Conservation (phyloP, 352 stramenopile genomes). For the Globisporangium uncinulatum region DNA sequence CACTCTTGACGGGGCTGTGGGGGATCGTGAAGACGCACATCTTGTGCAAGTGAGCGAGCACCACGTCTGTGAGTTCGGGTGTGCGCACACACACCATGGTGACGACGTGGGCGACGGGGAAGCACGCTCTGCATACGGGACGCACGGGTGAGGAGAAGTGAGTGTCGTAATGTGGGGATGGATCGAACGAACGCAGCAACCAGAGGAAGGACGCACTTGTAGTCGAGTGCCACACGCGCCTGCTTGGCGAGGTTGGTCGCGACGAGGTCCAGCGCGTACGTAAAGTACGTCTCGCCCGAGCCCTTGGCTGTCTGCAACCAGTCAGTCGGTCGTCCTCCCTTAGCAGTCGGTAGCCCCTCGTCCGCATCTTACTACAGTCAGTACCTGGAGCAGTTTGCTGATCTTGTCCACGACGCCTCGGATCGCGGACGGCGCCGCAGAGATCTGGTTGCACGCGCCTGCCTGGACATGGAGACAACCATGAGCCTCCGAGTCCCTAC, state of each 20-base stretch:
- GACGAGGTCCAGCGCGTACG: slow-evolving; percentile 67
- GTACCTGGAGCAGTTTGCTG: slow-evolving; percentile 49
- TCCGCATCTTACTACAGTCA: too few relatives aligned
- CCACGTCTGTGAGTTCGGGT: slow-evolving; percentile 61
- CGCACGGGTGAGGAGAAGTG: not conserved
- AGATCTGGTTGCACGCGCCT: slow-evolving; percentile 80
- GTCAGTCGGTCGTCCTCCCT: not conserved
- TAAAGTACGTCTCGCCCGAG: slow-evolving; percentile 55
- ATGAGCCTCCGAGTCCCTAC: not conserved
- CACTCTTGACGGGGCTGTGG: slow-evolving; percentile 47
- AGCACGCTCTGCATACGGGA: slow-evolving; percentile 40
- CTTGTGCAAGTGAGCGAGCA: slow-evolving; percentile 71
- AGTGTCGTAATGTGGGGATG: slow-evolving; percentile 3
- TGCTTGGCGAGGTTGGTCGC: slow-evolving; percentile 68
- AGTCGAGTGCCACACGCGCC: slow-evolving; percentile 56
- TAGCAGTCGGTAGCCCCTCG: not conserved
- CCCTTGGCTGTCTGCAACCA: slow-evolving; percentile 40
- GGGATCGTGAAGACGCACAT: slow-evolving; percentile 74
- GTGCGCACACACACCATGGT: slow-evolving; percentile 70
- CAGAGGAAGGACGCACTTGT: slow-evolving; percentile 44
- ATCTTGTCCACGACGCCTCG: slow-evolving; percentile 65
- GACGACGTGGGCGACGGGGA: slow-evolving; percentile 69
- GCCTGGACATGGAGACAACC: slow-evolving; percentile 22
- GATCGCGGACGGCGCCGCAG: slow-evolving; percentile 57
- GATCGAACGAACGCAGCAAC: not conserved